These are phyloP conservation scores for Phellopilus nigrolimitatus DNA, from an alignment of 1,284 basidiomycete species.

Conservation along the genomic window DNA sequence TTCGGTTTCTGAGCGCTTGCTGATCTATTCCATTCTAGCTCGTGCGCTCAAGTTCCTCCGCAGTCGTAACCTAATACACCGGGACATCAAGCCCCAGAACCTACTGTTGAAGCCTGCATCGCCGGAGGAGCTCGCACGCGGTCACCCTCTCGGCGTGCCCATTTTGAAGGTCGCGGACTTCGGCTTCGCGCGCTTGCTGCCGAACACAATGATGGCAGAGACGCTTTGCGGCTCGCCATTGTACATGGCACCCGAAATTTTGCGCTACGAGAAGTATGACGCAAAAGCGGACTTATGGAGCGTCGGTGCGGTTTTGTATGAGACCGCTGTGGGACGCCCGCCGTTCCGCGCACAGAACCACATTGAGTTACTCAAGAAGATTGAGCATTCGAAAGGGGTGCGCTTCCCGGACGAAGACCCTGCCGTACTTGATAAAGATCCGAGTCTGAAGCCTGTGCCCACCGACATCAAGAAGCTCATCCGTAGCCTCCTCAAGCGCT, in stretches of 20 bases:
- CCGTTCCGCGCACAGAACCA: constrained; percentile 96
- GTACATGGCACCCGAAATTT: constrained; percentile 99
- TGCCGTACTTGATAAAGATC: constrained; percentile 32
- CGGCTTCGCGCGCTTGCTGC: constrained; percentile 92
- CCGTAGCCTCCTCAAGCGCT: constrained; percentile 75
- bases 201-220: constrained; percentile 92
- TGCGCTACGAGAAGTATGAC: constrained; percentile 97
- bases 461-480: constrained; percentile 88
- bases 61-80: constrained; percentile 86
- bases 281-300: constrained; percentile 98
- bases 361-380: constrained; percentile 91
- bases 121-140: constrained; percentile 71
- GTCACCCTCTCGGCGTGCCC: constrained; percentile 89
- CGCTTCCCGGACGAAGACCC: constrained; percentile 90
- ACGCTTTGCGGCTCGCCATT: constrained; percentile 98
- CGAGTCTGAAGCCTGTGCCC: constrained; percentile 60
- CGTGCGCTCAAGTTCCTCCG: constrained; percentile 92
- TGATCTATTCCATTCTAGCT: constrained; percentile 41
- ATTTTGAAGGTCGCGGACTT: constrained; percentile 98
- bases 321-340: constrained; percentile 91
- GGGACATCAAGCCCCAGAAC: constrained; percentile 99
- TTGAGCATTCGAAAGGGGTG: constrained; percentile 82
- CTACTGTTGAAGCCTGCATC: constrained; percentile 84
- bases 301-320: constrained; percentile 94
- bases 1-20: constrained; percentile 1